phyloP scores from a whole-genome alignment of 306 rosid species.

The Dalbergia cochinchinensis region DNA sequence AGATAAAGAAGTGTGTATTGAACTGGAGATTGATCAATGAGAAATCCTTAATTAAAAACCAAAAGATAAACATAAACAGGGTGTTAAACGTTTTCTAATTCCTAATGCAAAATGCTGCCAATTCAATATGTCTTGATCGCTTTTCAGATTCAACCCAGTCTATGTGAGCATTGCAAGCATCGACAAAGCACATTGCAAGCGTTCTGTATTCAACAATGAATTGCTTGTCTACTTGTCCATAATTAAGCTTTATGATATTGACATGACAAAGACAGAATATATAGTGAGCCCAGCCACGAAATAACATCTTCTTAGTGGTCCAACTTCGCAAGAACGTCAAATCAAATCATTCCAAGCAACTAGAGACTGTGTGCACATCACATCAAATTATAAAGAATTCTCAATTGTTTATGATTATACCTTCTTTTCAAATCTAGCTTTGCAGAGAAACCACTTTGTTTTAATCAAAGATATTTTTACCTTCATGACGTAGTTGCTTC shows the following conservation, averaged over 20 bases:
- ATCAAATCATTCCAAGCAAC: conserved; percentile 15
- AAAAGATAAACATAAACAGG: too few relatives aligned
- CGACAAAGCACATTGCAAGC: not conserved
- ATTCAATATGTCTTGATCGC: not conserved
- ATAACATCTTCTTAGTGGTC: conserved; percentile 1
- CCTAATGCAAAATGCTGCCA: not conserved
- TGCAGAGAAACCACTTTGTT: not conserved
- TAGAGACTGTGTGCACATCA: not conserved
- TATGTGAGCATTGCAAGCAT: not conserved
- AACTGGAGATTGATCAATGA: not conserved
- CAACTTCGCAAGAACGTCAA: not conserved
- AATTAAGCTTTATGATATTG: not conserved
- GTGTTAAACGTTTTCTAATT: too few relatives aligned
- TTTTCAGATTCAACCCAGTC: not conserved
- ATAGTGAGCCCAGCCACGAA: not conserved
- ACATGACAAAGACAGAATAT: not conserved
- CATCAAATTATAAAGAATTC: not conserved
- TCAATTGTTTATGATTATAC: not conserved
- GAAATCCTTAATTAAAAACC: not conserved
- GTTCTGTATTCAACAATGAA: not conserved
- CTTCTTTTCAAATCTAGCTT: not conserved
- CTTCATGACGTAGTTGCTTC: not conserved
- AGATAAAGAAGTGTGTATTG: too few relatives aligned
- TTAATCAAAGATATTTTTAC: conserved; percentile 17
- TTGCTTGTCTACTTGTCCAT: not conserved